Conservation (phyloP, 2,329 filamentous ascomycete genomes). For the Trichoderma gracile region DNA sequence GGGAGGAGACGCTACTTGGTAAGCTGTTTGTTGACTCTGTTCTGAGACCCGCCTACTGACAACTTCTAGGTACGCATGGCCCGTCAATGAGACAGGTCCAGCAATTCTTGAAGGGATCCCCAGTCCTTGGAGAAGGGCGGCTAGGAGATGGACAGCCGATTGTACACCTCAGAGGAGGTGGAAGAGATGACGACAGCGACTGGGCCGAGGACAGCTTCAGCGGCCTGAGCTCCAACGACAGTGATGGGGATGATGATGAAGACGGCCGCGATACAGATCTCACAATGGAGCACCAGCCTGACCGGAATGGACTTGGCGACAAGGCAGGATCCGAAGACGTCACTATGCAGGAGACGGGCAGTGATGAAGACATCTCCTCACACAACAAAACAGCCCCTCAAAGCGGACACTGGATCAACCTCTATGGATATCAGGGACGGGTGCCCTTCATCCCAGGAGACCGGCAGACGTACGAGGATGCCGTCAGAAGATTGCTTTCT, state of each 20-base stretch:
- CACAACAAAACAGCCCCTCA: background rate
- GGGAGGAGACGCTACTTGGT: slow-evolving; percentile 32
- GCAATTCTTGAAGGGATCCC: background rate
- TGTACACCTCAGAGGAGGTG: slow-evolving; percentile 21
- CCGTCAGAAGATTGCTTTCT: slow-evolving; percentile 33
- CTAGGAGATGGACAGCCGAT: background rate
- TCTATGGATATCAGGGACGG: slow-evolving; percentile 39
- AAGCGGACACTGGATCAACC: slow-evolving; percentile 1
- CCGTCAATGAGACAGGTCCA: background rate
- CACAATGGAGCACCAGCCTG: background rate
- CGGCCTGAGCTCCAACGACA: background rate
- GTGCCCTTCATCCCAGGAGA: slow-evolving; percentile 32
- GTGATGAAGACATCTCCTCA: background rate
- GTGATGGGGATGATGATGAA: background rate
- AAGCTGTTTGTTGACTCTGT: background rate
- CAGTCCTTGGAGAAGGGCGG: too few species aligned
- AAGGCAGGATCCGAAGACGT: background rate
- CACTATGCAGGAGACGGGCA: background rate
- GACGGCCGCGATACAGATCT: background rate
- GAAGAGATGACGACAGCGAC: background rate
- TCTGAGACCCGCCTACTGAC: background rate
- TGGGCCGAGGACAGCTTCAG: background rate
- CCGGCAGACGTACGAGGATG: slow-evolving; percentile 29
- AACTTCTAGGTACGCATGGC: slow-evolving; percentile 2
- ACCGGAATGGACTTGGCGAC: too few species aligned